Evolutionary conservation across 2,329 filamentous ascomycete species (phyloP).

Genomic region (Emmonsiellopsis sp.): DNA sequence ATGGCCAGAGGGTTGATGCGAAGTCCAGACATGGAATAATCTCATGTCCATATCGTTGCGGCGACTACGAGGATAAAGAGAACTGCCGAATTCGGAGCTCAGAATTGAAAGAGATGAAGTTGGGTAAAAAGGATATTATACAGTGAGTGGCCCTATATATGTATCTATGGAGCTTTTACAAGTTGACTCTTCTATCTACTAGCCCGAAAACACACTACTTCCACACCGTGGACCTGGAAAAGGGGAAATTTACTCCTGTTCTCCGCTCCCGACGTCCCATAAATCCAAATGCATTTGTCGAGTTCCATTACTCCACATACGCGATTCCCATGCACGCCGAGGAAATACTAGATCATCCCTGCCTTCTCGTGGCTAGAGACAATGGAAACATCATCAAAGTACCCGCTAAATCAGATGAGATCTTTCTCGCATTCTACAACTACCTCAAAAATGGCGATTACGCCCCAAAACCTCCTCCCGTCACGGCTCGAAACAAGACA

Average conservation of each 20-base stretch:
- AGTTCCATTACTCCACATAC: slow-evolving; percentile 8
- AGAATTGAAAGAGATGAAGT: slow-evolving; percentile 6
- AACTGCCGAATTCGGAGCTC: too few relatives aligned
- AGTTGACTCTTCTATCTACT: not conserved
- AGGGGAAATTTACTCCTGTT: slow-evolving; percentile 6
- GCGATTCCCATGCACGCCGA: slow-evolving; percentile 8
- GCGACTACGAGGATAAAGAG: too few relatives aligned
- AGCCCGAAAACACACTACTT: slow-evolving; percentile 13
- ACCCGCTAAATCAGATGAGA: slow-evolving; percentile 1
- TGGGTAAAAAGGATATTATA: not conserved
- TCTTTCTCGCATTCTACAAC: slow-evolving; percentile 11
- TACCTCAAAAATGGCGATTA: slow-evolving; percentile 11
- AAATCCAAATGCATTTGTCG: slow-evolving; percentile 6
- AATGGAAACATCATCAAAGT: slow-evolving; percentile 3
- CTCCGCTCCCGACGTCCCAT: slow-evolving; percentile 7
- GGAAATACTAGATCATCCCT: slow-evolving; percentile 4
- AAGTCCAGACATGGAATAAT: too few relatives aligned
- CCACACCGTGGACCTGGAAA: slow-evolving; percentile 7
- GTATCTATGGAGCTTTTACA: slow-evolving; percentile 5
- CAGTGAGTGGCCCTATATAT: not conserved
- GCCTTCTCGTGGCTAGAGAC: slow-evolving; percentile 1
- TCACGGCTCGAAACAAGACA: slow-evolving; percentile 5
- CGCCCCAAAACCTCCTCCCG: slow-evolving; percentile 5
- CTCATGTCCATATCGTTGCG: too few relatives aligned
- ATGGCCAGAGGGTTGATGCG: too few relatives aligned